These are phyloP conservation scores for Zygotorulaspora mrakii DNA, from an alignment of 1,139 yeast species.

Conservation along the genomic window DNA sequence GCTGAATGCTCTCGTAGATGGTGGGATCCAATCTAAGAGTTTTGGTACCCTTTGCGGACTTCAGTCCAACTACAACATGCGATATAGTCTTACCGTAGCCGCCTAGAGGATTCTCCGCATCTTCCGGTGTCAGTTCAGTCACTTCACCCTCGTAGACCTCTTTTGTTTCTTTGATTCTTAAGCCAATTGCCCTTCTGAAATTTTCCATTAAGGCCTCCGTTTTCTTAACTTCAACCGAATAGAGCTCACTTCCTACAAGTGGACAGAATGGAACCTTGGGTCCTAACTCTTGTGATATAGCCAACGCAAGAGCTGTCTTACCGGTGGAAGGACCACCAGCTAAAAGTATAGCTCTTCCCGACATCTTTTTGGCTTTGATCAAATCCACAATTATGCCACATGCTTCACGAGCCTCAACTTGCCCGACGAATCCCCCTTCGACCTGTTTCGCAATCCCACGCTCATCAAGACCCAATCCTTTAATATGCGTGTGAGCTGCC, in stretches of 20 bases:
- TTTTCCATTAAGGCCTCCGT: conserved; percentile 97
- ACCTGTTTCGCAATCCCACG: conserved; percentile 77
- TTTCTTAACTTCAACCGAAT: conserved; percentile 96
- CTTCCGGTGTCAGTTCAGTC: conserved; percentile 93
- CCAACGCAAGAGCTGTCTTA: conserved; percentile 93
- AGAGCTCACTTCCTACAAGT: conserved; percentile 90
- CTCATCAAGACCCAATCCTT: conserved; percentile 91
- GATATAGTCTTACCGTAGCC: conserved; percentile 96
- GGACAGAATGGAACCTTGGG: conserved; percentile 99
- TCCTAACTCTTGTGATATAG: conserved; percentile 94
- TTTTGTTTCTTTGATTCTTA: conserved; percentile 92
- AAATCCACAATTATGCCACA: conserved; percentile 94
- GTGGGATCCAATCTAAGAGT: conserved; percentile 90
- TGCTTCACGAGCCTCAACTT: conserved; percentile 91
- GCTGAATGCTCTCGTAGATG: conserved; percentile 92
- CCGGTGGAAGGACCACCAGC: conserved; percentile 99
- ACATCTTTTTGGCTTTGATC: conserved; percentile 87
- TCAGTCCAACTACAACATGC: conserved; percentile 90
- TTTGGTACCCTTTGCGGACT: conserved; percentile 94
- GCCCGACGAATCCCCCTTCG: conserved; percentile 97
- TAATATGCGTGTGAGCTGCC: conserved; percentile 96
- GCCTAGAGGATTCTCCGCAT: conserved; percentile 93
- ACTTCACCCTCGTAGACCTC: conserved; percentile 99
- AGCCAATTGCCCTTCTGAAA: conserved; percentile 92
- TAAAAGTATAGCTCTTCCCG: conserved; percentile 90